These are phyloP conservation scores for Aspergillus funiculosus DNA, from an alignment of 495 filamentous ascomycete genomes.

Conservation along the genomic window DNA sequence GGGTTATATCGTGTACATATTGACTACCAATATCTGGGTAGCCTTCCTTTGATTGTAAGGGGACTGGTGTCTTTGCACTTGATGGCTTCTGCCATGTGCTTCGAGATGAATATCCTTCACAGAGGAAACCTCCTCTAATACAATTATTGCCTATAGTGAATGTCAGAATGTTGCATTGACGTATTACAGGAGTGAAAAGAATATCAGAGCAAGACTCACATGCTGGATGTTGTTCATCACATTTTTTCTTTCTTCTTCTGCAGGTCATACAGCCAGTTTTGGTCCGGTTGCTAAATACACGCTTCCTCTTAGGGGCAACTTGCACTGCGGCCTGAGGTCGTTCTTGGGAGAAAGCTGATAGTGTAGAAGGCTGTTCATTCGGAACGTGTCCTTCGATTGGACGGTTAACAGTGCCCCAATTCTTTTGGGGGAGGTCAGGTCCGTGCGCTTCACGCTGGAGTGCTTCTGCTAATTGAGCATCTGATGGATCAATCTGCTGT, in stretches of 20 bases:
- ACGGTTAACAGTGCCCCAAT: constrained; percentile 27
- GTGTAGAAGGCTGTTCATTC: constrained; percentile 33
- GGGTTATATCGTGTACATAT: constrained; percentile 48
- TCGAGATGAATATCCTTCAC: constrained; percentile 84
- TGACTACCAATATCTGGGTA: constrained; percentile 47
- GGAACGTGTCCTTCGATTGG: constrained; percentile 28
- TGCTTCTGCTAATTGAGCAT: constrained; percentile 45
- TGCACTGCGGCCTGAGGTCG: constrained; percentile 44
- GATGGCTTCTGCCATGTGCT: constrained; percentile 65
- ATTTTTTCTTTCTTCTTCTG: constrained; percentile 94
- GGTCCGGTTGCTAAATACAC: constrained; percentile 90
- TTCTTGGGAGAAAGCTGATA: constrained; percentile 36
- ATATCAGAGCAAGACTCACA: constrained; percentile 50
- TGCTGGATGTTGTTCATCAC: constrained; percentile 90
- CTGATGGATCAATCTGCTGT: constrained; percentile 46
- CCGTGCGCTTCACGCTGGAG: constrained; percentile 46
- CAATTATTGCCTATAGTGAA: constrained; percentile 74
- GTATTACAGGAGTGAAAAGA: constrained; percentile 12
- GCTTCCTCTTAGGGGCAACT: constrained; percentile 73
- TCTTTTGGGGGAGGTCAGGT: constrained; percentile 32
- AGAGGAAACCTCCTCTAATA: constrained; percentile 82
- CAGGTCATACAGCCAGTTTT: constrained; percentile 98
- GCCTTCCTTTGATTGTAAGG: constrained; percentile 79
- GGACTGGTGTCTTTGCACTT: constrained; percentile 59
- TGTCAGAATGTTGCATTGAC: constrained; percentile 6